Evolutionary conservation across 352 stramenopile genomes (phyloP), one percentile per base, ranked within the genome.

Genomic region (Phytophthora tubulina): DNA sequence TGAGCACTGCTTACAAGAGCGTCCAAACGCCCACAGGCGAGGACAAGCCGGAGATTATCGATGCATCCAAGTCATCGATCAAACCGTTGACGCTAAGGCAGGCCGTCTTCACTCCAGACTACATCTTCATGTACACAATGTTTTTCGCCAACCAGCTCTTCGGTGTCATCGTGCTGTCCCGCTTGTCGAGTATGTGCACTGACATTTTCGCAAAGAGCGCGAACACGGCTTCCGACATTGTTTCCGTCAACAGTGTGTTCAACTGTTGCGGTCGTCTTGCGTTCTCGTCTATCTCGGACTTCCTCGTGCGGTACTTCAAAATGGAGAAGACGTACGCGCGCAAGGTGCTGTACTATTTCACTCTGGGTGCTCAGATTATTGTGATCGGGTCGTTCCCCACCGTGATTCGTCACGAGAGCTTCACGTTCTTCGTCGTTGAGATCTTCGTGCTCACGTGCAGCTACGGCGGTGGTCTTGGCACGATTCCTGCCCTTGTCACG

Each of bases 401-500:
- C 4, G 56, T 93, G 56, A 92, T 93, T 56, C 71, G 79, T 42
- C 63, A 90, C 46, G 52, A 86, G 33, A 75, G 70, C 62, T 94
- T 84, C 73, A 81, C 63, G 27, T 32, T 79, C 21, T 94, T 94
- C 60, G 71, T 84, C 5, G 50, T 79, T 17, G 71, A 87, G 46
- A 80, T 90, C 33, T 94, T 92, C 70, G 70, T 92, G 30, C 62
- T 95, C 17, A 94, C 86, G 42, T 66, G 75, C 49, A 84, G 79
- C 64, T 93, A 93, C 71, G 88, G 88, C 17, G 88, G 85, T 27
- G 84, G 83, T 53, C 84, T 93, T 32, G 85, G 85, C 50, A 91
- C 75, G n/a, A 92, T 93, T 60, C 86, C 86, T 17, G 84, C 73
- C 32, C 82, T 94, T 54, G 55, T 95, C 35, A 92, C 86, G 6